Conservation (phyloP, 768 basidiomycete species). For the Leucocoprinus sp. region DNA sequence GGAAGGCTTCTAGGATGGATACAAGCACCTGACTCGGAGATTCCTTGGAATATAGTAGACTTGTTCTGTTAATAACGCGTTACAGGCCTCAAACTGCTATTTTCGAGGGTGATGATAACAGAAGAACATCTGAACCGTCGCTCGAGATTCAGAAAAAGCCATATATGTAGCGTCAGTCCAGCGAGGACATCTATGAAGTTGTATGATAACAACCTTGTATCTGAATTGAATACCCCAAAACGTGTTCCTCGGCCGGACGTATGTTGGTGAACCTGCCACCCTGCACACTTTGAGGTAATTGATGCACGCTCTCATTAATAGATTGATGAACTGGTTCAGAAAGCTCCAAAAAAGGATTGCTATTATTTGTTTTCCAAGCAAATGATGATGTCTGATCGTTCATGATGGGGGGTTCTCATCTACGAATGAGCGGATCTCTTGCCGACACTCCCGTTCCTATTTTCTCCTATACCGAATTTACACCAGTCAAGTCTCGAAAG, state of each 20-base stretch:
- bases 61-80: constrained; percentile 1
- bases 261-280: neutral
- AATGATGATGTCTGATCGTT: constrained; percentile 4
- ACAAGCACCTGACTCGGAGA: neutral
- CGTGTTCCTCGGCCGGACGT: constrained; percentile 10
- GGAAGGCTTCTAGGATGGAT: neutral
- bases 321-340: constrained; percentile 18
- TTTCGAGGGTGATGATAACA: neutral
- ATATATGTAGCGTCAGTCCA: too few relatives aligned
- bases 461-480: constrained; percentile 45
- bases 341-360: neutral
- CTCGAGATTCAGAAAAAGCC: neutral
- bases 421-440: constrained; percentile 15
- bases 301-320: neutral
- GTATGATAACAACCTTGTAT: neutral
- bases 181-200: too few relatives aligned
- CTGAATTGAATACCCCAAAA: constrained; percentile 14
- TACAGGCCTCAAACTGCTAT: neutral
- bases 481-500: constrained; percentile 41
- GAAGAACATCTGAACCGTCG: neutral
- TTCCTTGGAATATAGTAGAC: neutral
- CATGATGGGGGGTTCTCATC: neutral
- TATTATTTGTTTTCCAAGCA: constrained; percentile 12
- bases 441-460: constrained; percentile 16
- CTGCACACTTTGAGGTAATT: neutral